A percentile compares a stretch with the other conserved stretches of the same genome.
Evolutionary conservation across 73 alveolate species (phyloP).

Genomic region (Tetrahymena thermophila): DNA sequence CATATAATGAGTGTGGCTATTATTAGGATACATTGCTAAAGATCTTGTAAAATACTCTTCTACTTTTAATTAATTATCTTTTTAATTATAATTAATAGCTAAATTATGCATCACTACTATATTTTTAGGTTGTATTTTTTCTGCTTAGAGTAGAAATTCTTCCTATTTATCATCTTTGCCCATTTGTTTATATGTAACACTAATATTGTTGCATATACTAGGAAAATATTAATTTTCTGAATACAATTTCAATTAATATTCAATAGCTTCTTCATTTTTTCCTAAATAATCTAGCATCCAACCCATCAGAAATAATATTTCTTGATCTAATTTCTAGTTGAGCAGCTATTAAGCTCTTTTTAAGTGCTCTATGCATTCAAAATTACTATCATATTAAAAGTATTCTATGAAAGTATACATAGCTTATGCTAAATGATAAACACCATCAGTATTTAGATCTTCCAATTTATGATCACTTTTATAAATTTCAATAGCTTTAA

Average conservation of each 20-base stretch:
- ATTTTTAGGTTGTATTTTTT: neutral
- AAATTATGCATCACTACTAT: neutral
- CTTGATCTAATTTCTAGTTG: neutral
- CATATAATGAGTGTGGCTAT: neutral
- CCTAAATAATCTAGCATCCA: neutral
- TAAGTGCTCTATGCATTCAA: neutral
- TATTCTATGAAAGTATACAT: neutral
- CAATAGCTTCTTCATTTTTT: neutral
- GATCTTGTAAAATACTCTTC: neutral
- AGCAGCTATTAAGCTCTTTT: neutral
- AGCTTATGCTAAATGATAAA: neutral
- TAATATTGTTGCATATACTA: neutral
- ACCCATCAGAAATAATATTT: neutral
- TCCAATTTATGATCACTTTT: neutral
- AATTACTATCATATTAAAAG: neutral
- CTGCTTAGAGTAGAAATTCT: neutral
- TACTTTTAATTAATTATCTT: neutral
- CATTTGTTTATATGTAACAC: neutral
- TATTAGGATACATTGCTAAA: neutral
- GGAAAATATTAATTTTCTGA: neutral
- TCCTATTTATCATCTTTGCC: neutral
- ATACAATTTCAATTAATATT: neutral
- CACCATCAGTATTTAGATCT: neutral
- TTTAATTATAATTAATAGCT: neutral
- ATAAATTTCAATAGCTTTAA: neutral